phyloP scores from a whole-genome alignment of 768 basidiomycete genomes.

The Rhizopogon rudus region DNA sequence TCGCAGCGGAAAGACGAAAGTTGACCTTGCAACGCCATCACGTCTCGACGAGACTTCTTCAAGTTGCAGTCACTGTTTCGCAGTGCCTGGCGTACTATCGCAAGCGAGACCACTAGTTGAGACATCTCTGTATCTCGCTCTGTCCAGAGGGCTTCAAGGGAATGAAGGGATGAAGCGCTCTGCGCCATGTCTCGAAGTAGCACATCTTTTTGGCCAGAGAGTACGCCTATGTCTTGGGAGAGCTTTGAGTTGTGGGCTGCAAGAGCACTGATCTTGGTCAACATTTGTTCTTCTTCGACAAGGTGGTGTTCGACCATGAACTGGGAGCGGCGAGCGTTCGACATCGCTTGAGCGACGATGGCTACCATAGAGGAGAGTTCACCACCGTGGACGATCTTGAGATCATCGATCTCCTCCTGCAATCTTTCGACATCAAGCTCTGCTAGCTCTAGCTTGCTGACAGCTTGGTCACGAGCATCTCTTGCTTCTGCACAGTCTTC shows the following conservation, averaged over 20 bases:
- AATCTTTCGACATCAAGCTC: constrained; percentile 58
- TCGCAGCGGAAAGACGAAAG: constrained; percentile 10
- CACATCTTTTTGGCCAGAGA: constrained; percentile 3
- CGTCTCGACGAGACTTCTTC: constrained; percentile 4
- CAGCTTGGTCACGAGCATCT: constrained; percentile 64
- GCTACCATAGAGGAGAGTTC: constrained; percentile 33
- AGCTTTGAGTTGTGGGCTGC: constrained; percentile 13
- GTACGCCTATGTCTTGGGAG: constrained; percentile 9
- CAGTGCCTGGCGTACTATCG: constrained; percentile 15
- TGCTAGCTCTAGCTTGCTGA: constrained; percentile 48
- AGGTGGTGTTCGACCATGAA: neutral
- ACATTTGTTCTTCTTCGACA: neutral
- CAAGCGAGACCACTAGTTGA: constrained; percentile 20
- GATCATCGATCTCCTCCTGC: constrained; percentile 20
- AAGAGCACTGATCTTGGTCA: constrained; percentile 10
- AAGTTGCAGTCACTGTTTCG: constrained; percentile 9
- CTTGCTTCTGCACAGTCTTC: constrained; percentile 80
- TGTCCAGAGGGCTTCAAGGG: constrained; percentile 8
- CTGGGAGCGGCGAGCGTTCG: constrained; percentile 22
- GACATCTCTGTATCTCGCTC: constrained; percentile 5
- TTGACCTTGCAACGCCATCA: constrained; percentile 14
- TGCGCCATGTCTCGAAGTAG: neutral
- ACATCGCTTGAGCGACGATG: constrained; percentile 33
- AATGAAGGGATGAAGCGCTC: constrained; percentile 2
- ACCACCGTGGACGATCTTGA: constrained; percentile 24